phyloP scores from a whole-genome alignment of 2,329 filamentous ascomycete species.

The Phoma sp. region DNA sequence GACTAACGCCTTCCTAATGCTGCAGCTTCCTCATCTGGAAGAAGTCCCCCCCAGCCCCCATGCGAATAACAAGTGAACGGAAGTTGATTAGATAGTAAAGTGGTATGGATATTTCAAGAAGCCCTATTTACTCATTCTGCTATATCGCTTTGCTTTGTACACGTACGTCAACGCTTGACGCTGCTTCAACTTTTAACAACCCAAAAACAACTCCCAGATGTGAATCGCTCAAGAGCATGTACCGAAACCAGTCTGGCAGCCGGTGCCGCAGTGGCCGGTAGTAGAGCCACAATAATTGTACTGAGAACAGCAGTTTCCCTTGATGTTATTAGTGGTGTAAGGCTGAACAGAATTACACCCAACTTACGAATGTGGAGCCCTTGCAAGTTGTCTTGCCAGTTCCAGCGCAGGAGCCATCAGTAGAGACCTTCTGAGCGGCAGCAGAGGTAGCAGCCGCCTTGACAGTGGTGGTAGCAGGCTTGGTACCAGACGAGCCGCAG shows the following conservation, averaged over 20 bases:
- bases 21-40: neutral
- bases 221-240: conserved; percentile 25
- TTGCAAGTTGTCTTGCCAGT: conserved; percentile 46
- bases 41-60: neutral
- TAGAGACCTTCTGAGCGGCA: conserved; percentile 23
- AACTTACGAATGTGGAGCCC: conserved; percentile 47
- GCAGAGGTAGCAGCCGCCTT: conserved; percentile 4
- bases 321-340: too few species aligned
- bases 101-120: conserved; percentile 1
- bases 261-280: conserved; percentile 36
- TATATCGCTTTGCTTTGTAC: conserved; percentile 14
- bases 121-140: conserved; percentile 9
- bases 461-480: conserved; percentile 7
- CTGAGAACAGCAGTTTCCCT: conserved; percentile 52
- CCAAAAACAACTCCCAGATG: neutral
- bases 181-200: conserved; percentile 15
- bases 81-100: neutral
- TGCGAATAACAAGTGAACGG: neutral
- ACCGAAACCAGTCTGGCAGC: conserved; percentile 43
- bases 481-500: conserved; percentile 21
- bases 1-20: neutral
- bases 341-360: too few species aligned
- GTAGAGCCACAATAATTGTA: conserved; percentile 51
- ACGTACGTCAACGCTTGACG: conserved; percentile 13
- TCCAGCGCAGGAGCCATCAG: conserved; percentile 35